phyloP scores from a whole-genome alignment of 2,329 filamentous ascomycete species.

The Hysterium pulicare region DNA sequence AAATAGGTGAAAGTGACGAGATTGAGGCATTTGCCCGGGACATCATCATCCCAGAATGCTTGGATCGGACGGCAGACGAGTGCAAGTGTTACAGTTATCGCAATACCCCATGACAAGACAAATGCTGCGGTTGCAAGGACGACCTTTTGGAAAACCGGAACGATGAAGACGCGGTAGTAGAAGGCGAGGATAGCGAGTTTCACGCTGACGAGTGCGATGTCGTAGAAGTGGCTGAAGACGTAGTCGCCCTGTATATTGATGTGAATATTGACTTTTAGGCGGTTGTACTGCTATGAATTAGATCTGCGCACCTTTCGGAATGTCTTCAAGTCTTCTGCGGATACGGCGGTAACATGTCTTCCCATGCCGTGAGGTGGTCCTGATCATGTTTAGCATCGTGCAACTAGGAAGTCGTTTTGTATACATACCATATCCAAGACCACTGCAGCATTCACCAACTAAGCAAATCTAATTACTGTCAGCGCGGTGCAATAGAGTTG shows the following conservation, averaged over 20 bases:
- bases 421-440: slow-evolving; percentile 24
- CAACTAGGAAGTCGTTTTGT: background rate
- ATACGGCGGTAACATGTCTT: slow-evolving; percentile 27
- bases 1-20: slow-evolving; percentile 31
- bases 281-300: background rate
- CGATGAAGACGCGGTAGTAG: slow-evolving; percentile 31
- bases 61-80: slow-evolving; percentile 27
- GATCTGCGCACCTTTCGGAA: slow-evolving; percentile 20
- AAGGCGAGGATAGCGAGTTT: slow-evolving; percentile 33
- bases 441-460: slow-evolving; percentile 26
- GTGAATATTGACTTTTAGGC: background rate
- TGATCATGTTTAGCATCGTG: slow-evolving; percentile 15
- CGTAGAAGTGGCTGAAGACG: slow-evolving; percentile 35
- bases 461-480: slow-evolving; percentile 22
- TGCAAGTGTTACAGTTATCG: slow-evolving; percentile 27
- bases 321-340: slow-evolving; percentile 23
- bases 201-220: slow-evolving; percentile 27
- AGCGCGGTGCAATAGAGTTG: too few relatives aligned
- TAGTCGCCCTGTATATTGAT: slow-evolving; percentile 23
- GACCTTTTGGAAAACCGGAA: slow-evolving; percentile 25
- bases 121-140: slow-evolving; percentile 28
- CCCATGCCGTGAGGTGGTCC: slow-evolving; percentile 33
- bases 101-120: slow-evolving; percentile 28
- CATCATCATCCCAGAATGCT: slow-evolving; percentile 27
- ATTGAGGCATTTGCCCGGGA: slow-evolving; percentile 24